Evolutionary conservation across 768 basidiomycete genomes (phyloP).

Genomic region (Kondoa subrosea): DNA sequence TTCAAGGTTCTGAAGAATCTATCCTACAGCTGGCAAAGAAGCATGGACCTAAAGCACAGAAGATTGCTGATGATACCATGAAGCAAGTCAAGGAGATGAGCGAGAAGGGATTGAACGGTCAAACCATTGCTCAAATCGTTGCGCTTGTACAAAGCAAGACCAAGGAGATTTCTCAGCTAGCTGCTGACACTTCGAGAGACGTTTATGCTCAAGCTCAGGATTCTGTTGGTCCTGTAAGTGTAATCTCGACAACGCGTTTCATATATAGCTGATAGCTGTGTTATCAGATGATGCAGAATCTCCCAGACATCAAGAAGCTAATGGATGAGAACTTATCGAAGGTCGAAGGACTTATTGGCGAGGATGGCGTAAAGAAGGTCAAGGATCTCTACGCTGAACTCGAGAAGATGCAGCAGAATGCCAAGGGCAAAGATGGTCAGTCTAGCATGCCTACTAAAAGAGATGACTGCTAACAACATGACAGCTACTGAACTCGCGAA

Average conservation of each 20-base stretch:
- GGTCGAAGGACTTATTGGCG: constrained; percentile 24
- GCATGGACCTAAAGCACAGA: constrained; percentile 26
- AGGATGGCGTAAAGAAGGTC: constrained; percentile 26
- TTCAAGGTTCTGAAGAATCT: constrained; percentile 20
- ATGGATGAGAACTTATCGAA: constrained; percentile 21
- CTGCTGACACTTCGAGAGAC: constrained; percentile 21
- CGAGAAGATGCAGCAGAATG: constrained; percentile 22
- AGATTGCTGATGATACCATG: constrained; percentile 23
- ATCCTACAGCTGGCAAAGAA: constrained; percentile 24
- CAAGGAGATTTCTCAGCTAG: constrained; percentile 21
- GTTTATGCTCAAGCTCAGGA: constrained; percentile 22
- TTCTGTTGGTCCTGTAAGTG: constrained; percentile 18
- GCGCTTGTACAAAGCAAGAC: constrained; percentile 22
- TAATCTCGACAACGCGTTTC: neutral
- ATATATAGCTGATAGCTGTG: neutral
- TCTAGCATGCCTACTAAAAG: neutral
- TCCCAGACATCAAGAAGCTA: constrained; percentile 26
- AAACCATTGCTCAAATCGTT: constrained; percentile 22
- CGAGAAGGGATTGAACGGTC: constrained; percentile 23
- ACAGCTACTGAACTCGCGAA: constrained; percentile 20
- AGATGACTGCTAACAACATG: neutral
- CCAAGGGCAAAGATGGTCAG: constrained; percentile 14
- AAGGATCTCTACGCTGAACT: constrained; percentile 25
- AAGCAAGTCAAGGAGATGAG: constrained; percentile 19
- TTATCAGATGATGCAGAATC: constrained; percentile 21